Conservation (phyloP, 495 filamentous ascomycete species). For the Durotheca rogersii region DNA sequence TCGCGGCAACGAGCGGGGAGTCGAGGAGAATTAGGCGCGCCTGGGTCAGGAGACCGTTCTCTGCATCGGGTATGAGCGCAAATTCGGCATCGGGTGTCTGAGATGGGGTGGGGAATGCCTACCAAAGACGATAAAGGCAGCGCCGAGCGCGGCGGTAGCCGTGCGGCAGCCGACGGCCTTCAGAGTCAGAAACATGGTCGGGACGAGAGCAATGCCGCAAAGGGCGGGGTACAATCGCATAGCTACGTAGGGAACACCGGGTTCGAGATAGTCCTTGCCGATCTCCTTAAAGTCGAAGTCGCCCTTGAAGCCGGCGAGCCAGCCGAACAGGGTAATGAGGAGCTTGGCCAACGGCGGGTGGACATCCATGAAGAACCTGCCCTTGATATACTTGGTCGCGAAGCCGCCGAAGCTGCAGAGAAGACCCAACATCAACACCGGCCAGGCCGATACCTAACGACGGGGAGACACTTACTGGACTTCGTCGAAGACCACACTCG, state of each 20-base stretch:
- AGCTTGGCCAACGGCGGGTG: conserved; percentile 97
- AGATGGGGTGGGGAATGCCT: conserved; percentile 29
- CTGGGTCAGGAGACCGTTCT: conserved; percentile 93
- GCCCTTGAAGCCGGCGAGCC: conserved; percentile 92
- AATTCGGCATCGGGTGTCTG: conserved; percentile 16
- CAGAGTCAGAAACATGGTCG: conserved; percentile 90
- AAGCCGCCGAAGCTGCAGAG: conserved; percentile 86
- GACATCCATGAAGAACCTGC: conserved; percentile 98
- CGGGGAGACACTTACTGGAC: conserved; percentile 69
- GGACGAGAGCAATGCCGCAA: conserved; percentile 80
- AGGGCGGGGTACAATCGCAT: conserved; percentile 94
- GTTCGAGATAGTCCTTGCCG: conserved; percentile 95
- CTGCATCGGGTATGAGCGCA: conserved; percentile 45
- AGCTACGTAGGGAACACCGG: conserved; percentile 92
- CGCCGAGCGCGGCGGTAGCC: conserved; percentile 75
- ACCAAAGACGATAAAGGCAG: conserved; percentile 89
- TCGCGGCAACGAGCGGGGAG: conserved; percentile 90
- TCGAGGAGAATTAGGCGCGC: conserved; percentile 94
- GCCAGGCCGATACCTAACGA: conserved; percentile 20
- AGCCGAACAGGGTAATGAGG: conserved; percentile 91
- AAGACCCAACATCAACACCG: not conserved
- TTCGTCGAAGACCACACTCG: conserved; percentile 97
- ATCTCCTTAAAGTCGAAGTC: conserved; percentile 99
- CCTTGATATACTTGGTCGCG: conserved; percentile 98
- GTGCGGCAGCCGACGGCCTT: conserved; percentile 90